Conservation (phyloP, 768 basidiomycete species). For the Lactarius trivialis region DNA sequence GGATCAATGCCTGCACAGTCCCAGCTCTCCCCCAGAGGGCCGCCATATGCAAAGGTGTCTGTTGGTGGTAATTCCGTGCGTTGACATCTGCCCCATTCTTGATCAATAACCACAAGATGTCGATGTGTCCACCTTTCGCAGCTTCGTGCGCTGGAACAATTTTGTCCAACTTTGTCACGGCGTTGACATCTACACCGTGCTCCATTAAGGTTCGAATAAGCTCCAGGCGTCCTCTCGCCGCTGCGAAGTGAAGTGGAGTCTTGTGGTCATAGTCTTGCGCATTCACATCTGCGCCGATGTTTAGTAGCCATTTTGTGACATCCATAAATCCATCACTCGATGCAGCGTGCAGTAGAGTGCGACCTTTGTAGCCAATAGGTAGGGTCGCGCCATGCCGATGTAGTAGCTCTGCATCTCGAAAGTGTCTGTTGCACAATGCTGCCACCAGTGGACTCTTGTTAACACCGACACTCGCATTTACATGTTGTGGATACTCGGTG, state of each 20-base stretch:
- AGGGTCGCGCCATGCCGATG: background rate
- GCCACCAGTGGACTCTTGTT: background rate
- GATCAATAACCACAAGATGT: background rate
- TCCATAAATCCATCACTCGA: background rate
- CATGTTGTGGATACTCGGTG: too few relatives aligned
- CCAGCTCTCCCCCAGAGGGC: too few relatives aligned
- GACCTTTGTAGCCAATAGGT: too few relatives aligned
- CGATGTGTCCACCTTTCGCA: background rate
- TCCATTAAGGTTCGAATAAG: background rate
- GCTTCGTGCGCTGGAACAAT: background rate
- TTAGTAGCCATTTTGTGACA: background rate
- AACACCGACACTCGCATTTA: too few relatives aligned
- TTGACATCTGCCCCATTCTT: background rate
- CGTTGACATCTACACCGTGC: background rate
- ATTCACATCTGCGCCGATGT: background rate
- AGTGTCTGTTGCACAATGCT: background rate
- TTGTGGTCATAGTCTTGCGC: background rate
- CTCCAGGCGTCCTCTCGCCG: background rate
- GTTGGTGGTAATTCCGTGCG: background rate
- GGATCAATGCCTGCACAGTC: background rate
- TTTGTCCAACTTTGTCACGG: background rate
- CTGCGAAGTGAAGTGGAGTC: background rate
- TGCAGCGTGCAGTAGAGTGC: background rate
- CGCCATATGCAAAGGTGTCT: background rate
- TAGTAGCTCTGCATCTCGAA: background rate